Evolutionary conservation across 306 rosid genomes (phyloP).

Genomic region (Nissolia schottii): DNA sequence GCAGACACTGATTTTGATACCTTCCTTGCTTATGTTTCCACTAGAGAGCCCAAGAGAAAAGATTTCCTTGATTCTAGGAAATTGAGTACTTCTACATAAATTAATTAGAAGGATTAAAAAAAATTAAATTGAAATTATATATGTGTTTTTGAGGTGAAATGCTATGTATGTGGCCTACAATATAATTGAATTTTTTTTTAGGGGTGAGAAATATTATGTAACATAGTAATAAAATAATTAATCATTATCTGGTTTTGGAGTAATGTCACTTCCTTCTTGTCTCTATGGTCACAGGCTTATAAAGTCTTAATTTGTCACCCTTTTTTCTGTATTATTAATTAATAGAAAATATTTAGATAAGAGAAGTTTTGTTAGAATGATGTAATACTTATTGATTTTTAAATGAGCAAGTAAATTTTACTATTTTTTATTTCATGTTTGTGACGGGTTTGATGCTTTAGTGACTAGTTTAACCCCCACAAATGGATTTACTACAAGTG

Average conservation of each 20-base stretch:
- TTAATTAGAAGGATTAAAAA: background rate
- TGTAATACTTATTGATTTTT: no score
- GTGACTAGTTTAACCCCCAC: no score
- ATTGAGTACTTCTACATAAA: constrained; percentile 27
- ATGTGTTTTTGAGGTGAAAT: background rate
- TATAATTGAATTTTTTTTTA: background rate
- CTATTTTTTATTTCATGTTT: no score
- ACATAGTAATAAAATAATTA: background rate
- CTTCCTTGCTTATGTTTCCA: constrained; percentile 56
- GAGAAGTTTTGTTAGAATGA: background rate
- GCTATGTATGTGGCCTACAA: background rate
- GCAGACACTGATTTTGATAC: constrained; percentile 57
- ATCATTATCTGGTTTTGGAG: background rate
- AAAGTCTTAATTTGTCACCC: background rate
- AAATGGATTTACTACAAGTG: no score
- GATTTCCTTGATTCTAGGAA: constrained; percentile 71
- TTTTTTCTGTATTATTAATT: background rate
- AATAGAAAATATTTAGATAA: background rate
- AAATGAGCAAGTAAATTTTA: no score
- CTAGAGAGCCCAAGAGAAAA: constrained; percentile 57
- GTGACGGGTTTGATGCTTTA: no score
- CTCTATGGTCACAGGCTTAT: background rate
- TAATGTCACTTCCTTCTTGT: background rate
- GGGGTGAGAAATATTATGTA: background rate
- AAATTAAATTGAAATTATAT: background rate